A percentile compares a stretch with the other conserved stretches of the same genome.
These are phyloP conservation scores for Debaryomyces maramus DNA, from an alignment of 805 yeast genomes.

Conservation along the genomic window DNA sequence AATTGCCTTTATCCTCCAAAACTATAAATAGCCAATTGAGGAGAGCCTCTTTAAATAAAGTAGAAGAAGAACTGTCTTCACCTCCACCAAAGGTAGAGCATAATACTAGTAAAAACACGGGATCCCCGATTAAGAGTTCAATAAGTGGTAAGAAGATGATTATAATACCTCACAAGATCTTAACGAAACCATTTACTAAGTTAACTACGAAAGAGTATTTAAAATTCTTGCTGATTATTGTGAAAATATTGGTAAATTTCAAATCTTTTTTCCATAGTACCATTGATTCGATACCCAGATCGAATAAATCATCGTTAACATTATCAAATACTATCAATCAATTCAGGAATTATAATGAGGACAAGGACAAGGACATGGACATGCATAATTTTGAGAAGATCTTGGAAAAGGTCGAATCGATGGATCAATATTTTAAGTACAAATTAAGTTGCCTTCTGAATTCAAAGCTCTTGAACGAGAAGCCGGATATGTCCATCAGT, in stretches of 20 bases:
- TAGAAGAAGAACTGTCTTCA: not conserved
- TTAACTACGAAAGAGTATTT: constrained; percentile 38
- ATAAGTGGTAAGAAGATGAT: constrained; percentile 24
- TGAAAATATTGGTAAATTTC: constrained; percentile 38
- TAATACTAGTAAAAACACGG: not conserved
- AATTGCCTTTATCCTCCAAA: constrained; percentile 29
- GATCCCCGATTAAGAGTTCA: not conserved
- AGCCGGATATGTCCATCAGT: not conserved
- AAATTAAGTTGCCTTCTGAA: constrained; percentile 4
- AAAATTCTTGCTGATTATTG: constrained; percentile 35
- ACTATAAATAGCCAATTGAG: constrained; percentile 27
- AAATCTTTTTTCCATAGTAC: constrained; percentile 21
- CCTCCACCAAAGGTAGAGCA: not conserved
- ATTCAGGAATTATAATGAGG: constrained; percentile 7
- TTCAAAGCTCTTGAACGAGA: not conserved
- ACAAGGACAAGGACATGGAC: constrained; percentile 7
- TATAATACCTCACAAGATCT: constrained; percentile 43
- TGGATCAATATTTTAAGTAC: constrained; percentile 17
- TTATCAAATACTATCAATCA: constrained; percentile 12
- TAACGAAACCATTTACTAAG: constrained; percentile 40
- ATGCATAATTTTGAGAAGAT: constrained; percentile 19
- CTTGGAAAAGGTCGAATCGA: constrained; percentile 12
- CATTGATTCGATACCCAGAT: constrained; percentile 9
- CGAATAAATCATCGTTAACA: not conserved
- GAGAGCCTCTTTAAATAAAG: constrained; percentile 12